Evolutionary conservation across 2,329 filamentous ascomycete species (phyloP), one percentile per base, ranked within the genome.

Genomic region (Rhytidhysteron rufulum): DNA sequence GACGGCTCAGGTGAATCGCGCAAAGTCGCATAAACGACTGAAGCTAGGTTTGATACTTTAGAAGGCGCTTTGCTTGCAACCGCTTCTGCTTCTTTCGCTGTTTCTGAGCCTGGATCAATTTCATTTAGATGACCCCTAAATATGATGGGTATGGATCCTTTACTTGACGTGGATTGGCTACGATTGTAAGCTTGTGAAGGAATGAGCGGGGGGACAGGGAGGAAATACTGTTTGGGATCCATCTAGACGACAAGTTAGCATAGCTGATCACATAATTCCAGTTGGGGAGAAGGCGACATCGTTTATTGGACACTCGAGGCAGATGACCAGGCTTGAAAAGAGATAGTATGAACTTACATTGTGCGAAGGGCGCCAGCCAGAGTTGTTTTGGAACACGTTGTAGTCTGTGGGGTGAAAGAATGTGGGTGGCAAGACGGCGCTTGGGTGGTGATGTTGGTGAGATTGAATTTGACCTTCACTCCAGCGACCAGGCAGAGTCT

Each of bases 351-450:
- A n/a, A 59, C 61, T 58, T 54, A 65, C 61, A 45, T 63, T 62
- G 7, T 49, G 50, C 3, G 57, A 62, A 5, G 57, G 56, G 4
- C 51, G 53, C 20, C 54, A 54, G 13, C 48, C 52, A 22, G 49
- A 41, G 6, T 41, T 44, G 40, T 52, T 52, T 11, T 47, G 39
- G 5, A 30, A 38, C 3, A 49, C 34, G 17, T 55, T 53, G 31
- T 47, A 47, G 15, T 51, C 37, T 2, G 55, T 53, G 3, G 60
- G 60, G n/a, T 54, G 56, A 38, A 63, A 65, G 36, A 63, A 60
- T 3, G 50, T 49, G 11, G 59, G 55, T 5, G 38, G 54, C 34
- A 39, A 45, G 16, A 32, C 16, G 19, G 9, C 19, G 22, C 34
- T 15, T 34, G 17, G 17, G 20, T 38, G n/a, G 19, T 21, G 39